phyloP scores from a whole-genome alignment of 345 rosid genomes.

The Aurinia saxatilis region DNA sequence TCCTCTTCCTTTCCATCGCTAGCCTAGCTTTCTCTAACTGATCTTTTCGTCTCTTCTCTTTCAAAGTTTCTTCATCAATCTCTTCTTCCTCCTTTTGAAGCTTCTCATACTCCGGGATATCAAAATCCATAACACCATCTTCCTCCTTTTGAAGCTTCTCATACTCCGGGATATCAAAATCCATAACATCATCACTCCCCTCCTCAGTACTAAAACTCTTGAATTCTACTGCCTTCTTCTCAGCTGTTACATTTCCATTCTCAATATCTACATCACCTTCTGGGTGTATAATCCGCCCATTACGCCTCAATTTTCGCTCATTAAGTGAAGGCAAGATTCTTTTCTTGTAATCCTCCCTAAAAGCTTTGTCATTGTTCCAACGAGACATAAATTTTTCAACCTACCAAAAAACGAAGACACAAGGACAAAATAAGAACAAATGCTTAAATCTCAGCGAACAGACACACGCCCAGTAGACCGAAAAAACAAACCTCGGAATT shows the following conservation, averaged over 20 bases:
- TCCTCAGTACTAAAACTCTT: slow-evolving; percentile 32
- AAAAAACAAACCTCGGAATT: slow-evolving; percentile 41
- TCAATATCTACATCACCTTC: slow-evolving; percentile 45
- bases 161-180: slow-evolving; percentile 24
- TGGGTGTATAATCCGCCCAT: slow-evolving; percentile 57
- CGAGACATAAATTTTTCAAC: slow-evolving; percentile 62
- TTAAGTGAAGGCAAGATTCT: slow-evolving; percentile 59
- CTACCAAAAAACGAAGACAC: slow-evolving; percentile 28
- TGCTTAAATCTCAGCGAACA: not conserved
- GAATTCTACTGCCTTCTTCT: slow-evolving; percentile 22
- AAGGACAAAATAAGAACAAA: slow-evolving; percentile 11
- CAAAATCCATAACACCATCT: slow-evolving; percentile 27
- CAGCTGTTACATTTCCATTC: slow-evolving; percentile 34
- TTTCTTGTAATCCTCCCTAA: slow-evolving; percentile 82
- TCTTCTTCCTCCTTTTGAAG: slow-evolving; percentile 32
- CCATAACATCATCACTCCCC: slow-evolving; percentile 20
- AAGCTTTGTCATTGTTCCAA: slow-evolving; percentile 51
- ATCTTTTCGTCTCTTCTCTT: slow-evolving; percentile 76
- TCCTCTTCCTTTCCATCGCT: slow-evolving; percentile 93
- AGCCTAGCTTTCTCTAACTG: slow-evolving; percentile 65
- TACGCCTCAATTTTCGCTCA: slow-evolving; percentile 45
- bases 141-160: slow-evolving; percentile 28
- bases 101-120: slow-evolving; percentile 23
- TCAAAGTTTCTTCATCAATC: slow-evolving; percentile 57
- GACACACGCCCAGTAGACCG: not conserved